Percentiles rank a stretch among this genome's conserved stretches.
These are phyloP conservation scores for Eucommia ulmoides DNA, from an alignment of 257 asterid species.

Conservation along the genomic window DNA sequence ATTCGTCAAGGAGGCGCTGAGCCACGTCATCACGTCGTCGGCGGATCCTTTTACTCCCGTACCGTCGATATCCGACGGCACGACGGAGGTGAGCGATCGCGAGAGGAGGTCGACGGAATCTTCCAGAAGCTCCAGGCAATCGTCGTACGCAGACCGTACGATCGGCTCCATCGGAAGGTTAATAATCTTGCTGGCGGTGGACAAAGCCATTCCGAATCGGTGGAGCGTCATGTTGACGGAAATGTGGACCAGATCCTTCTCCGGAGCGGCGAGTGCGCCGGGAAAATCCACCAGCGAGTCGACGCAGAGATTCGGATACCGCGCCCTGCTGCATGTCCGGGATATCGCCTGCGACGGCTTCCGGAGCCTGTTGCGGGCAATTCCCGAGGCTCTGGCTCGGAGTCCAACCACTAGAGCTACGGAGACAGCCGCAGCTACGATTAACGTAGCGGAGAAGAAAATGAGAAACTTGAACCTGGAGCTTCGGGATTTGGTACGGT, in stretches of 20 bases:
- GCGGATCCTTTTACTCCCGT: slow-evolving; percentile 18
- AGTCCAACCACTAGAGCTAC: slow-evolving; percentile 33
- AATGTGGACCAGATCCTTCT: slow-evolving; percentile 76
- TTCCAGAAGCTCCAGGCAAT: slow-evolving; percentile 73
- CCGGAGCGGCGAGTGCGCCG: slow-evolving; percentile 69
- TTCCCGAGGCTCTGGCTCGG: slow-evolving; percentile 15
- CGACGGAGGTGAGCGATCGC: slow-evolving; percentile 42
- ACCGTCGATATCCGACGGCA: slow-evolving; percentile 16
- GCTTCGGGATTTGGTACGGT: slow-evolving; percentile 7
- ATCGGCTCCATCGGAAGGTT: slow-evolving; percentile 48
- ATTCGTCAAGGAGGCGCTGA: slow-evolving; percentile 81
- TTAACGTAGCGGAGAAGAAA: slow-evolving; percentile 32
- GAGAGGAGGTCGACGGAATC: slow-evolving; percentile 68
- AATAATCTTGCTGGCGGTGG: slow-evolving; percentile 44
- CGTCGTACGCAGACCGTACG: slow-evolving; percentile 73
- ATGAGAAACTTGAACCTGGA: slow-evolving; percentile 39
- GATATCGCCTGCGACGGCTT: slow-evolving; percentile 65
- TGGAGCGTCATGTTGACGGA: slow-evolving; percentile 75
- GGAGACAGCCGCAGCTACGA: slow-evolving; percentile 39
- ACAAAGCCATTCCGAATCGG: slow-evolving; percentile 51
- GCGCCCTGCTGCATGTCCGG: slow-evolving; percentile 54
- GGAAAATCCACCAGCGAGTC: slow-evolving; percentile 61
- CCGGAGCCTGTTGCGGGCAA: slow-evolving; percentile 19
- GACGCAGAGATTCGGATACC: slow-evolving; percentile 55
- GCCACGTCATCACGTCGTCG: slow-evolving; percentile 90